phyloP scores from a whole-genome alignment of 108 stramenopile genomes.

The Pseudonitzschia delicatissima region DNA sequence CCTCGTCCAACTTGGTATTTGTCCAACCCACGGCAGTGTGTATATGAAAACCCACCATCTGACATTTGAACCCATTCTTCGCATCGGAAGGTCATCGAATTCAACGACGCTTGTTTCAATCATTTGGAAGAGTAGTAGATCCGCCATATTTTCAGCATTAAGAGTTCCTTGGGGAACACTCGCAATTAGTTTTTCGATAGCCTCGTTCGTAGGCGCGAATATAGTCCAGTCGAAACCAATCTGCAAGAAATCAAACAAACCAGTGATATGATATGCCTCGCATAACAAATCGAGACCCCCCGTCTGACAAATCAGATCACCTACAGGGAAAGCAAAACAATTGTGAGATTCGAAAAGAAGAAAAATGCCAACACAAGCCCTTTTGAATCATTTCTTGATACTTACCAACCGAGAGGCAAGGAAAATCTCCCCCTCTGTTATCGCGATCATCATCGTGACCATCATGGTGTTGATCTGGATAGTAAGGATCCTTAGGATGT shows the following conservation, averaged over 20 bases:
- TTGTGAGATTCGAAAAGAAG: not conserved
- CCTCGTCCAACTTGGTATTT: slow-evolving; percentile 8
- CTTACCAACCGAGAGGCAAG: not conserved
- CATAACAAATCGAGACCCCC: not conserved
- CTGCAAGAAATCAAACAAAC: not conserved
- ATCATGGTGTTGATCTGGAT: not conserved
- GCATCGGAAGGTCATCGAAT: not conserved
- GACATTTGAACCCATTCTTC: not conserved
- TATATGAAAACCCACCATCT: not conserved
- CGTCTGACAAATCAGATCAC: not conserved
- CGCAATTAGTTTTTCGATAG: slow-evolving; percentile 5
- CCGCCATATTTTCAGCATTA: not conserved
- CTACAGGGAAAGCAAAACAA: not conserved
- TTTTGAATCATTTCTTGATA: not conserved
- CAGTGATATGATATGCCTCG: not conserved
- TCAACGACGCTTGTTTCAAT: not conserved
- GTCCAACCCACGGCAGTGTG: slow-evolving; percentile 3
- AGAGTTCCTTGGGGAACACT: not conserved
- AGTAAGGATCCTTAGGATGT: no score
- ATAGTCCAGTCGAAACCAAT: not conserved
- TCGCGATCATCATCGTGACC: not conserved
- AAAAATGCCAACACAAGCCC: no score
- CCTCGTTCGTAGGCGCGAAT: slow-evolving; percentile 9
- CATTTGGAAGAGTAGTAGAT: slow-evolving; percentile 16
- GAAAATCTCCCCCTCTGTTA: not conserved